Conservation (phyloP, 805 yeast genomes). For the Candida ficus region DNA sequence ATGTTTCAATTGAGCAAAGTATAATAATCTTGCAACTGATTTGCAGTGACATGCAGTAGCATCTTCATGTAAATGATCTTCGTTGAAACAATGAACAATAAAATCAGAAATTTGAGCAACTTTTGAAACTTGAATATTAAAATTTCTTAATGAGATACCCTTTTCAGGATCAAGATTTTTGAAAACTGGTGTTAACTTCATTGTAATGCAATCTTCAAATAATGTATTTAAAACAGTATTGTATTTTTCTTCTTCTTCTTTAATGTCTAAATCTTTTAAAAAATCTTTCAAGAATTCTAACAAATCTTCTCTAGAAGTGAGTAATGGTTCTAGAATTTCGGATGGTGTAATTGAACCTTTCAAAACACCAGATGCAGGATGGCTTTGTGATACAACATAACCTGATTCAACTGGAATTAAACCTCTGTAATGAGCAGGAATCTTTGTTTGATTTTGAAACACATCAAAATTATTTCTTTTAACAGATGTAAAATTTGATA, state of each 20-base stretch:
- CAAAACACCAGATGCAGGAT: constrained; percentile 39
- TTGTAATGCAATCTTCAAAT: constrained; percentile 23
- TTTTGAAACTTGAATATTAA: constrained; percentile 82
- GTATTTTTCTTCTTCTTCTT: constrained; percentile 10
- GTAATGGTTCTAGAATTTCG: constrained; percentile 50
- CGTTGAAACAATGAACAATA: constrained; percentile 63
- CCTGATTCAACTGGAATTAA: constrained; percentile 24
- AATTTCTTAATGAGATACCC: constrained; percentile 77
- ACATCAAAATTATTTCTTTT: constrained; percentile 18
- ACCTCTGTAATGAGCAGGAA: constrained; percentile 20
- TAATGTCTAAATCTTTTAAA: constrained; percentile 19
- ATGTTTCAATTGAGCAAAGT: constrained; percentile 36
- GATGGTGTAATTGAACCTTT: constrained; percentile 49
- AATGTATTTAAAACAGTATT: constrained; percentile 15
- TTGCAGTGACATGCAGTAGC: constrained; percentile 30
- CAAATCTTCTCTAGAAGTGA: constrained; percentile 35
- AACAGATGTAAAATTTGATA: constrained; percentile 20
- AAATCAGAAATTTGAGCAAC: constrained; percentile 70
- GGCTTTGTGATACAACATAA: constrained; percentile 26
- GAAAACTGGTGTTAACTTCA: constrained; percentile 45
- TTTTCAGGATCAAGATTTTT: constrained; percentile 58
- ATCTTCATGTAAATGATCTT: constrained; percentile 26
- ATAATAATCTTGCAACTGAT: constrained; percentile 35
- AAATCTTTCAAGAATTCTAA: constrained; percentile 14
- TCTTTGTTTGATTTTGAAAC: constrained; percentile 16